Conservation (phyloP, 805 yeast genomes). For the Hanseniaspora valbyensis region DNA sequence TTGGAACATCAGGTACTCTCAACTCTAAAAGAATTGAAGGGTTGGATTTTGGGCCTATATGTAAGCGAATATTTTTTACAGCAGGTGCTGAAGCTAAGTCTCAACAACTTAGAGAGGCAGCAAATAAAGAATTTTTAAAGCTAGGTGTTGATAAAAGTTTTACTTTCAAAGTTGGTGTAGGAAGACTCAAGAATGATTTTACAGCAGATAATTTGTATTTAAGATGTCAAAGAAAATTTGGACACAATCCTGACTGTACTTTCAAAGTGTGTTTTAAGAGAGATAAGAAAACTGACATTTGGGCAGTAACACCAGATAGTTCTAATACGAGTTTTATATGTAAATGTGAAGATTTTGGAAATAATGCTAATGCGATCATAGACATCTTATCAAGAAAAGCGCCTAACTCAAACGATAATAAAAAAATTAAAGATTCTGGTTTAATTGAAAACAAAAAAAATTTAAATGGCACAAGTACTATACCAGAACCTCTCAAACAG, state of each 20-base stretch:
- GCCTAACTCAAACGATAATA: too few relatives aligned
- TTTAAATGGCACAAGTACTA: too few relatives aligned
- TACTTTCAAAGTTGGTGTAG: constrained; percentile 9
- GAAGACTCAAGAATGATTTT: background rate
- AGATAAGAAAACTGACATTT: background rate
- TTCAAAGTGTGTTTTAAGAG: constrained; percentile 7
- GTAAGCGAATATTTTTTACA: background rate
- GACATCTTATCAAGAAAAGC: background rate
- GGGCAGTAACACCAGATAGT: constrained; percentile 2
- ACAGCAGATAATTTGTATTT: constrained; percentile 8
- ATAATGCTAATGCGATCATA: background rate
- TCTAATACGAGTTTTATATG: constrained; percentile 4
- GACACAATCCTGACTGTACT: background rate
- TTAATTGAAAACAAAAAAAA: too few relatives aligned
- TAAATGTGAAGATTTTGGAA: constrained; percentile 3
- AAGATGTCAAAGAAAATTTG: constrained; percentile 5
- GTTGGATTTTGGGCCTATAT: background rate
- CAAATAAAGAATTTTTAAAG: background rate
- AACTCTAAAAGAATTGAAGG: background rate
- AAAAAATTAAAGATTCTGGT: too few relatives aligned
- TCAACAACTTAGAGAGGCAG: background rate
- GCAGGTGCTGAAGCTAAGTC: background rate
- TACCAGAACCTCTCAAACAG: too few relatives aligned
- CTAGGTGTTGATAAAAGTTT: constrained; percentile 1
- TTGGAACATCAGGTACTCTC: background rate